These are phyloP conservation scores for Candida tropicalis DNA, from an alignment of 1,139 yeast species.

Conservation along the genomic window DNA sequence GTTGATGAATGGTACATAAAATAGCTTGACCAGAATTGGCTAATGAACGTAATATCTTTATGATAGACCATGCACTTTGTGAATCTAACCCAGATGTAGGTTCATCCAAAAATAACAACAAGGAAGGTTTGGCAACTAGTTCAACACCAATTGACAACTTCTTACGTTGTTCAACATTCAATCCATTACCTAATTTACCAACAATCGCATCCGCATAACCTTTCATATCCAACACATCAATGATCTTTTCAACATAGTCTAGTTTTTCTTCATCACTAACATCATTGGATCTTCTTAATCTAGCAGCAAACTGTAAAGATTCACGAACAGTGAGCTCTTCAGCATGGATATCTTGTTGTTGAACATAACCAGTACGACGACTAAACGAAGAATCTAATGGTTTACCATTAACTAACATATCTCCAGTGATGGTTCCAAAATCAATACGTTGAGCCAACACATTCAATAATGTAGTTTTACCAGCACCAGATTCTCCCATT, in stretches of 20 bases:
- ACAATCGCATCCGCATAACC: constrained; percentile 63
- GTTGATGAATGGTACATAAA: constrained; percentile 82
- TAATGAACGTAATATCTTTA: constrained; percentile 72
- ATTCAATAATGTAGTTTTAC: constrained; percentile 65
- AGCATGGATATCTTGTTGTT: constrained; percentile 66
- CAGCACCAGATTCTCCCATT: constrained; percentile 75
- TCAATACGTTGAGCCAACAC: constrained; percentile 60
- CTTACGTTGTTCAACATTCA: constrained; percentile 68
- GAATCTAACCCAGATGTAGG: constrained; percentile 94
- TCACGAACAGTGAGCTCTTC: constrained; percentile 62
- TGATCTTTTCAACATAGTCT: constrained; percentile 62
- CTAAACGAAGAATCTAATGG: constrained; percentile 55
- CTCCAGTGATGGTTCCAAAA: constrained; percentile 65
- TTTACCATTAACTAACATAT: constrained; percentile 62
- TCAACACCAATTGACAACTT: constrained; percentile 79
- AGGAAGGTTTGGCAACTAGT: constrained; percentile 82
- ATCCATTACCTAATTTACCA: constrained; percentile 59
- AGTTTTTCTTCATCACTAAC: constrained; percentile 36
- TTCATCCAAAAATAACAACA: constrained; percentile 81
- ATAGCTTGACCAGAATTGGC: constrained; percentile 83
- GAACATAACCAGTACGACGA: constrained; percentile 66
- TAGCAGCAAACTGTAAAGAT: constrained; percentile 61
- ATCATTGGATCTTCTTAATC: constrained; percentile 55
- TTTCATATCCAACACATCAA: constrained; percentile 58
- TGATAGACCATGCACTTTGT: constrained; percentile 88